Conservation (phyloP, 768 basidiomycete genomes). For the Bullera alba region DNA sequence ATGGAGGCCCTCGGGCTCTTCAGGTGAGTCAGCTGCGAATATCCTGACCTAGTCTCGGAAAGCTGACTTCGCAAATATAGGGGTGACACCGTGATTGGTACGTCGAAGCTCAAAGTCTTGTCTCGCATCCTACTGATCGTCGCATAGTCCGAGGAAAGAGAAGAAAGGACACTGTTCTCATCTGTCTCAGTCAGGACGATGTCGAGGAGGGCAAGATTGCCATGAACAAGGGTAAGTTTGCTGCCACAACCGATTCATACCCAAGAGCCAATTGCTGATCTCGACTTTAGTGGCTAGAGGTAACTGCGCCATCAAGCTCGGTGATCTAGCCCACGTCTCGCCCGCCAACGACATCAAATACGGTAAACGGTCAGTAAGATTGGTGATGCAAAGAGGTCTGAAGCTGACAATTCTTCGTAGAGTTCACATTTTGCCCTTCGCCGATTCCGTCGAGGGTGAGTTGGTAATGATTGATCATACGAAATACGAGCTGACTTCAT, state of each 20-base stretch:
- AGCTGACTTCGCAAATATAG: constrained; percentile 7
- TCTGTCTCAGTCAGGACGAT: constrained; percentile 89
- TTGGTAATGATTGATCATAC: neutral
- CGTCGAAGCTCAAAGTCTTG: constrained; percentile 17
- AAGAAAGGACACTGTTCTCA: constrained; percentile 93
- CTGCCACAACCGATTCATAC: neutral
- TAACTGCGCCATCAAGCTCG: constrained; percentile 94
- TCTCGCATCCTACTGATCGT: constrained; percentile 1
- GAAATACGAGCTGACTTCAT: neutral
- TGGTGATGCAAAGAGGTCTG: too few species aligned
- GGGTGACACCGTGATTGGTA: constrained; percentile 95
- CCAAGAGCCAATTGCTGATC: neutral
- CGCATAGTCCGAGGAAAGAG: constrained; percentile 73
- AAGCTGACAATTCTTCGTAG: constrained; percentile 7
- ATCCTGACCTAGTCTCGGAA: neutral
- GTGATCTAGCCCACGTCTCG: constrained; percentile 91
- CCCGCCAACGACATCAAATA: constrained; percentile 97
- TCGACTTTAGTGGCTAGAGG: constrained; percentile 76
- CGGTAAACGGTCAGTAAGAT: constrained; percentile 64
- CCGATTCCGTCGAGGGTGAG: constrained; percentile 89
- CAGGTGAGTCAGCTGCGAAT: constrained; percentile 48
- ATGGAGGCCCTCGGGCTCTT: constrained; percentile 92
- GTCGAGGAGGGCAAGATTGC: constrained; percentile 98
- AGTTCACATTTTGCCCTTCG: constrained; percentile 92
- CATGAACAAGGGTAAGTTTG: constrained; percentile 70